Evolutionary conservation across 495 filamentous ascomycete genomes (phyloP).

Genomic region (Tuber umbilicatum): DNA sequence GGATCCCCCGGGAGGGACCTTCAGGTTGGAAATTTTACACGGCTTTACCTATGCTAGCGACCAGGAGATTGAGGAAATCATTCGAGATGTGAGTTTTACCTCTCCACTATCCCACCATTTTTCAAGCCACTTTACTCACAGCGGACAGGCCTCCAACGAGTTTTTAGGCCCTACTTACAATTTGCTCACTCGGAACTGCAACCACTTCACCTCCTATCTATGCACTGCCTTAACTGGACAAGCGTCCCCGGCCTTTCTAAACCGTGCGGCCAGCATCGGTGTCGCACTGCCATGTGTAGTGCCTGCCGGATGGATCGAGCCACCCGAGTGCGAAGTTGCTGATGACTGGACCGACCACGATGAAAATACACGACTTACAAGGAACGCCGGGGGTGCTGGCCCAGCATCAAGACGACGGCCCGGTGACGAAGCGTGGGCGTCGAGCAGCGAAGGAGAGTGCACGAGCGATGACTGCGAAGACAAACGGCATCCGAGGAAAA

Average conservation of each 20-base stretch:
- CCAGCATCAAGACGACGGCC: slow-evolving; percentile 12
- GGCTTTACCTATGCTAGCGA: slow-evolving; percentile 61
- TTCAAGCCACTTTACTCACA: background rate
- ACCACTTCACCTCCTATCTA: slow-evolving; percentile 69
- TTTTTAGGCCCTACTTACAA: slow-evolving; percentile 69
- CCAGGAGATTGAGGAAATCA: slow-evolving; percentile 59
- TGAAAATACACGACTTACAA: slow-evolving; percentile 45
- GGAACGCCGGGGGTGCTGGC: slow-evolving; percentile 10
- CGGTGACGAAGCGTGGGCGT: slow-evolving; percentile 19
- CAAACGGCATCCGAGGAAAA: slow-evolving; percentile 13
- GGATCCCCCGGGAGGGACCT: slow-evolving; percentile 67
- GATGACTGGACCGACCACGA: slow-evolving; percentile 58
- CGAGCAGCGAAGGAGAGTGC: slow-evolving; percentile 29
- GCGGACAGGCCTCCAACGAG: slow-evolving; percentile 50
- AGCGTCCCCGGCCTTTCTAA: slow-evolving; percentile 63
- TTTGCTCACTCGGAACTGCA: slow-evolving; percentile 71
- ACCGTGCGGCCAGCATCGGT: slow-evolving; percentile 71
- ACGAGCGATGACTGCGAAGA: slow-evolving; percentile 19
- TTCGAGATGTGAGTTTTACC: slow-evolving; percentile 47
- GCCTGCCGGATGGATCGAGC: slow-evolving; percentile 68
- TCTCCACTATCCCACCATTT: background rate
- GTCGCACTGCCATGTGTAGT: slow-evolving; percentile 71
- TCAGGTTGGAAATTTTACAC: slow-evolving; percentile 60
- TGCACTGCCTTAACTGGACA: slow-evolving; percentile 59
- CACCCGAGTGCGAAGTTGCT: slow-evolving; percentile 64